Evolutionary conservation across 352 stramenopile species (phyloP).

Genomic region (Phytophthora uliginosa): DNA sequence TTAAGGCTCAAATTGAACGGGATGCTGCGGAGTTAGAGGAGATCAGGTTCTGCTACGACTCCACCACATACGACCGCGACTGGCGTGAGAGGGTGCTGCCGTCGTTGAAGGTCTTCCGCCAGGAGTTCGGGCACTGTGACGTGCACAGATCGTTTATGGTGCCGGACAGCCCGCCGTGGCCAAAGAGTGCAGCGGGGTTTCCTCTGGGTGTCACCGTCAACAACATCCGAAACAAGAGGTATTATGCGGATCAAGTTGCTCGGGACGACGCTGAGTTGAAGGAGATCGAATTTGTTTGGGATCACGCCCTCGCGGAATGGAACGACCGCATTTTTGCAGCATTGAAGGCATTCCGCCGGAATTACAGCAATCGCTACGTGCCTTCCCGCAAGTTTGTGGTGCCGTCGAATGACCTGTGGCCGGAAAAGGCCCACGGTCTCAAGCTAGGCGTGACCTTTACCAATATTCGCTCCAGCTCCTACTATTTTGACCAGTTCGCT

Average conservation of each 20-base stretch:
- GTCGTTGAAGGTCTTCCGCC: conserved; percentile 12
- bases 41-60: conserved; percentile 25
- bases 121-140: conserved; percentile 21
- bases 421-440: conserved; percentile 4
- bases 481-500: conserved; percentile 15
- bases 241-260: conserved; percentile 12
- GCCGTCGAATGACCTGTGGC: conserved; percentile 6
- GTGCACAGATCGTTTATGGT: conserved; percentile 15
- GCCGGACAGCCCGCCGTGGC: neutral
- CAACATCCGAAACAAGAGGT: conserved; percentile 13
- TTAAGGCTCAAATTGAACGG: neutral
- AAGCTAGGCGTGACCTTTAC: conserved; percentile 3
- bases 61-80: conserved; percentile 10
- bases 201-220: neutral
- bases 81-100: conserved; percentile 11
- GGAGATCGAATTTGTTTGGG: conserved; percentile 23
- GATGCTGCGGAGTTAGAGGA: conserved; percentile 9
- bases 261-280: conserved; percentile 18
- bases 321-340: conserved; percentile 12
- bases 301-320: conserved; percentile 14
- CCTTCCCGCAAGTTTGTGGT: conserved; percentile 12
- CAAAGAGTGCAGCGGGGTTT: neutral
- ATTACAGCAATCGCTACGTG: neutral
- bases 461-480: neutral
- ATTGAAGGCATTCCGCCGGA: neutral